Conservation (phyloP, 1,284 basidiomycete species). For the Boletus calvinii region DNA sequence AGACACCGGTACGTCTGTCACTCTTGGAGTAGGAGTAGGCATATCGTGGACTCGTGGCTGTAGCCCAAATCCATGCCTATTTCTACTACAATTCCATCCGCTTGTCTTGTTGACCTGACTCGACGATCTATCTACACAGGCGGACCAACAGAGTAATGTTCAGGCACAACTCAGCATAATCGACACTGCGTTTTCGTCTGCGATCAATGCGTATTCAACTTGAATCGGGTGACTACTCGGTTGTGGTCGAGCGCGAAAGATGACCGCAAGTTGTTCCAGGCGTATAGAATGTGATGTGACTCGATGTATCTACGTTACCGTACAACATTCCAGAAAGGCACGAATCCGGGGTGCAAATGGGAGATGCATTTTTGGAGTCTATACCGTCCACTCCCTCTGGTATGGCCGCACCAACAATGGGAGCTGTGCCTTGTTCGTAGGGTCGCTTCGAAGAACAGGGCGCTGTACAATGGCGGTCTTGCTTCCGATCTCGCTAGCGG, state of each 20-base stretch:
- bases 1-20: not conserved
- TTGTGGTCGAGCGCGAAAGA: not conserved
- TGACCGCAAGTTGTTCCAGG: not conserved
- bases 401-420: not conserved
- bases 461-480: not conserved
- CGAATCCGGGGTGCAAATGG: not conserved
- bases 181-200: not conserved
- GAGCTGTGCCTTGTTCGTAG: not conserved
- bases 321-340: not conserved
- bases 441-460: not conserved
- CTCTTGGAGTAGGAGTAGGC: not conserved
- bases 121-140: not conserved
- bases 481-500: not conserved
- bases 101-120: not conserved
- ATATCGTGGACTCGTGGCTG: not conserved
- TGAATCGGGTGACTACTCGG: not conserved
- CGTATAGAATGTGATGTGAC: not conserved
- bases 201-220: not conserved
- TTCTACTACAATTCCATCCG: too few relatives aligned
- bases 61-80: not conserved
- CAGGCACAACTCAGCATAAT: not conserved
- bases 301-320: not conserved
- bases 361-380: not conserved
- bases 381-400: not conserved
- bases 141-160: not conserved